Base-by-base conservation (phyloP, 768 basidiomycete genomes). In the Lactarius akahatsu region DNA sequence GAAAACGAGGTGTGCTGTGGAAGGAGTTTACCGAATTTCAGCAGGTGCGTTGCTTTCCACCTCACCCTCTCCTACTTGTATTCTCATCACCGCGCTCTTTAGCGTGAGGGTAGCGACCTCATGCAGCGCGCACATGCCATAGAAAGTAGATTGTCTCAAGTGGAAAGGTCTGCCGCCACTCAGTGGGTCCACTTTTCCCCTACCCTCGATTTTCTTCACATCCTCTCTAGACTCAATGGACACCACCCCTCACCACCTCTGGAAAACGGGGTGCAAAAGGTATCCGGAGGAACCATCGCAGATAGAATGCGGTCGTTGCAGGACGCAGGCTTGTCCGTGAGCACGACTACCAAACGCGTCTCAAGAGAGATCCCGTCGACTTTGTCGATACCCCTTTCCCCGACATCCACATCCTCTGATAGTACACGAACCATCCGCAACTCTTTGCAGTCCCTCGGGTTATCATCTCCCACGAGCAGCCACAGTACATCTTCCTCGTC, bases 231-330 rank as follows among this genome's bases (percentile, higher is more conserved):
- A 34, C 45, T 65, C 40, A 57, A 69, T 52, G 69, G 65, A 15
- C 64, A 71, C 55, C 69, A 71, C 50, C 69, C 47, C 11, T 57
- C 62, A 4, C 54, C 63, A 28, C 32, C 64, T 40, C 23, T 62
- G 45, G 36, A 61, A 52, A 67, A 67, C 47, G 63, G 69, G 1
- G 71, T 73, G 23, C 69, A 69, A 64, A 81, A 81, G 66, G 71
- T 70, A 1, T 63, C 83, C 2, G 88, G 86, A n/a, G 86, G 81
- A 7, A 87, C 85, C 59, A 92, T 96, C 65, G 89, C 90, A 30
- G 93, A 94, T 78, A 85, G 94, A 59, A 82, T 94, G 77, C 86
- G 83, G 70, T 86, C 89, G 18, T 77, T 96, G 23, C 83, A 88
- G 73, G 86, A 85, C 66, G 87, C 84, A 57, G 94, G 94, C 1